Base-by-base conservation (phyloP, 78 protist species). In the Parvularia atlantis region DNA sequence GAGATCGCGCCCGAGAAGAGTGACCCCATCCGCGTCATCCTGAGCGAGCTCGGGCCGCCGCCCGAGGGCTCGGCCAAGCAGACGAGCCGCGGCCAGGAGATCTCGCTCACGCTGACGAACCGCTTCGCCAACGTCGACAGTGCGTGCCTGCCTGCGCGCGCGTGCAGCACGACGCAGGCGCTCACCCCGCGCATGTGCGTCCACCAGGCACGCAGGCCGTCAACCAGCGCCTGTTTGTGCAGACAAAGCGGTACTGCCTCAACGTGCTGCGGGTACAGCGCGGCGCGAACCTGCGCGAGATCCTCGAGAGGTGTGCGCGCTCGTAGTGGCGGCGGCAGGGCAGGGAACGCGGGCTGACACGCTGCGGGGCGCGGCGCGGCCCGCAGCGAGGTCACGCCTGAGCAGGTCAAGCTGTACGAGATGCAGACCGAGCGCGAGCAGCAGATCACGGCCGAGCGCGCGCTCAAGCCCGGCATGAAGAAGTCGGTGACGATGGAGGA, bases 201-300 rank as follows among this genome's bases (percentile, higher is more conserved):
- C n/a, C n/a, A n/a, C n/a, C n/a, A n/a, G n/a, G n/a, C n/a, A n/a
- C n/a, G n/a, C n/a, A n/a, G n/a, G n/a, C n/a, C n/a, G n/a, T n/a
- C n/a, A n/a, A n/a, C n/a, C n/a, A n/a, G 40, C 36, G 14, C 11
- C 11, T 58, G 64, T 30, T 30, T 2, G 36, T 58, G 28, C 5
- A 52, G 35, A 58, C 66, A 14, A 48, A 58, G 58, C 54, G 57
- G 24, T 0, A 58, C 16, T 33, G 56, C 26, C 46, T 69, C 36
- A 13, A 37, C 39, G 40, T 69, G 14, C 1, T 69, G 19, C 75
- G 66, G 6, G 56, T 30, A 30, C 75, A 69, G 66, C 54, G 24
- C 31, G 75, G 75, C 53, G 14, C 2, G 66, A 54, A 2, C 40
- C 36, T 69, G 26, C 1, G 0, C 14, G 54, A 11, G 26, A 39